Evolutionary conservation across 164 flowering plant genomes (phyloP).

Genomic region (Magnolia officinalis): DNA sequence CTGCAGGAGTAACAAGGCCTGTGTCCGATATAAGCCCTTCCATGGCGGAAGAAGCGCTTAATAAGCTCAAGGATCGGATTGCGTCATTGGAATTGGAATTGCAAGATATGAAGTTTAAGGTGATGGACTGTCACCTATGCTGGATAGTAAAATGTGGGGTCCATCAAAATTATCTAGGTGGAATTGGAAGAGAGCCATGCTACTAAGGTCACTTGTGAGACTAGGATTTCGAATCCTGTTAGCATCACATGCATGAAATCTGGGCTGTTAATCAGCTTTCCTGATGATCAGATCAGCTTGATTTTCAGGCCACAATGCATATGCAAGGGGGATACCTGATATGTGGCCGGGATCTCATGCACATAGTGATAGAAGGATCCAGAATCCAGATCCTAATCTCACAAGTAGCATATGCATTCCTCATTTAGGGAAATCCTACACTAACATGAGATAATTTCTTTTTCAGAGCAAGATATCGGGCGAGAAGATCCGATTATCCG

Average conservation of each 20-base stretch:
- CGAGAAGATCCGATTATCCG: conserved; percentile 59
- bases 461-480: conserved; percentile 49
- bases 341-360: background rate
- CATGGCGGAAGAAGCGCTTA: conserved; percentile 76
- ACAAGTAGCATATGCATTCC: no score
- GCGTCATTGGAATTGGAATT: conserved; percentile 54
- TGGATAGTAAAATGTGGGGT: background rate
- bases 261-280: background rate
- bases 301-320: background rate
- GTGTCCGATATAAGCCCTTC: conserved; percentile 39
- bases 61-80: conserved; percentile 44
- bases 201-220: background rate
- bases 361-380: background rate
- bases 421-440: no score
- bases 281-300: background rate
- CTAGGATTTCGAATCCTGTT: background rate
- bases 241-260: background rate
- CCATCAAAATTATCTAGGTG: background rate
- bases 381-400: no score
- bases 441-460: background rate
- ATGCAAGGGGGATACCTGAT: background rate
- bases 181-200: background rate
- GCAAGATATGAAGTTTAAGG: conserved; percentile 65
- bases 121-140: conserved; percentile 10
- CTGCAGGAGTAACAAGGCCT: conserved; percentile 65